phyloP scores from a whole-genome alignment of 2,329 filamentous ascomycete species.

The Fusarium sp. region DNA sequence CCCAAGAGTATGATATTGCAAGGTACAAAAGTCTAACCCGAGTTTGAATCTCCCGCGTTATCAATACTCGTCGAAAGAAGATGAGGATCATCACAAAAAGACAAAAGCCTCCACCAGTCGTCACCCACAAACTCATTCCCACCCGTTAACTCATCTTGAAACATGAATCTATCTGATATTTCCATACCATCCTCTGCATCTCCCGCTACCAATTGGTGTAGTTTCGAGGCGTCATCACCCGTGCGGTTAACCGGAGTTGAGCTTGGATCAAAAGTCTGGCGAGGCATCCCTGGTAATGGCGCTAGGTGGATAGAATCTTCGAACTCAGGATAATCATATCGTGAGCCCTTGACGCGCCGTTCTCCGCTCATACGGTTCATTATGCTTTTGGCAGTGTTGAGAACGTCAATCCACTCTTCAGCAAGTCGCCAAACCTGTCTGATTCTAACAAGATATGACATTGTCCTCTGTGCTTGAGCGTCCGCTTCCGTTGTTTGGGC shows the following conservation, averaged over 20 bases:
- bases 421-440: conserved; percentile 42
- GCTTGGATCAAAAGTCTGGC: conserved; percentile 25
- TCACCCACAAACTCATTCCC: conserved; percentile 35
- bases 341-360: conserved; percentile 33
- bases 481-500: conserved; percentile 18
- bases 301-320: conserved; percentile 47
- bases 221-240: background rate
- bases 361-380: conserved; percentile 29
- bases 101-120: conserved; percentile 46
- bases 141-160: conserved; percentile 8
- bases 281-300: conserved; percentile 46
- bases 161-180: fast-evolving
- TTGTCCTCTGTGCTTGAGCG: conserved; percentile 31
- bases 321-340: conserved; percentile 47
- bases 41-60: background rate
- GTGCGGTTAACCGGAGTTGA: background rate
- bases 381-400: conserved; percentile 39
- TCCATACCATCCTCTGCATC: background rate
- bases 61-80: conserved; percentile 42
- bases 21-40: background rate
- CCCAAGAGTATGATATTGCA: background rate
- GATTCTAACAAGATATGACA: conserved; percentile 32
- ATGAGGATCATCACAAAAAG: conserved; percentile 48
- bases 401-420: conserved; percentile 47
- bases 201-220: conserved; percentile 6